Evolutionary conservation across 179 eudicot species (phyloP), one percentile per base, ranked within the genome.

Genomic region (Corrigiola litoralis): DNA sequence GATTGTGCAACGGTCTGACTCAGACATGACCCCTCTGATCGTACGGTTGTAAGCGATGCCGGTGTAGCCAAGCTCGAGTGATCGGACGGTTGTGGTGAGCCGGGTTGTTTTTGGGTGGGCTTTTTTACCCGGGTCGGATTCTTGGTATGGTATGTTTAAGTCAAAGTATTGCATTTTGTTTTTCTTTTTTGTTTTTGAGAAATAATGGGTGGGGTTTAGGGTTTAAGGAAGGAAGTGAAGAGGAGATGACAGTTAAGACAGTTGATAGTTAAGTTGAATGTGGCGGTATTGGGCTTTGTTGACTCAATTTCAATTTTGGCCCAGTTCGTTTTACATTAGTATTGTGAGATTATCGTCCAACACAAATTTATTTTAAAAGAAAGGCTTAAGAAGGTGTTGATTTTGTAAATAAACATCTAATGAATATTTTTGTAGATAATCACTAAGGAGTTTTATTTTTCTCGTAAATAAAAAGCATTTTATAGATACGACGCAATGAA

Each of bases 21-120:
- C 87, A 1, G 95, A 85, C 87, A 92, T 90, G 0, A 78, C 80
- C 51, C 92, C 97, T 18, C 69, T 84, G 70, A 90, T 80, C 3
- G 79, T 73, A 50, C 89, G 90, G 70, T 82, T 87, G 85, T 73
- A 92, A 52, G 98, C 95, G 37, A 84, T 68, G 8, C 92, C 98
- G 0, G 95, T 64, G 84, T 87, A 92, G n/a, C 97, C 97, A 0
- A 92, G 75, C 68, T 85, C 89, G 73, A 84, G 77, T 16, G 90
- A 74, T 63, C 84, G 84, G 20, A 81, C 81, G 6, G n/a, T n/a
- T n/a, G n/a, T n/a, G n/a, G n/a, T n/a, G n/a, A n/a, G n/a, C n/a
- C n/a, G n/a, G n/a, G 61, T 54, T 41, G 84, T 83, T 53, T 84
- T 82, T 0, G 90, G 60, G 12, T 95, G 95, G 17, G 72, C 53